These are phyloP conservation scores for Hysterium pulicare DNA, from an alignment of 2,329 filamentous ascomycete genomes.

Conservation along the genomic window DNA sequence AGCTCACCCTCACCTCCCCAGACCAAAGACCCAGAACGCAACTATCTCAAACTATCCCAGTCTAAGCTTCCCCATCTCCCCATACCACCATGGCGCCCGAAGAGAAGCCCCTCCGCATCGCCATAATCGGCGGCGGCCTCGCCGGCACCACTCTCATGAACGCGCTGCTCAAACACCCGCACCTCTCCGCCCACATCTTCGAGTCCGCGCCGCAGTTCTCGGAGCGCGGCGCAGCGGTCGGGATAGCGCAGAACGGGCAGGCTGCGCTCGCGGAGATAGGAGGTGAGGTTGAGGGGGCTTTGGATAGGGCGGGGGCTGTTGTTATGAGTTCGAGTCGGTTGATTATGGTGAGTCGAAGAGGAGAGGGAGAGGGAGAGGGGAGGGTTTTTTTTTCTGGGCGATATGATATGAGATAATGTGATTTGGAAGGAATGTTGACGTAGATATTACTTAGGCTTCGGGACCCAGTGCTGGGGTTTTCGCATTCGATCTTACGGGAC, in stretches of 20 bases:
- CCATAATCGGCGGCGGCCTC: conserved; percentile 39
- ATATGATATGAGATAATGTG: too few relatives aligned
- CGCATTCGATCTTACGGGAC: conserved; percentile 9
- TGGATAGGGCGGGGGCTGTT: conserved; percentile 13
- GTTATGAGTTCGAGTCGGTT: conserved; percentile 10
- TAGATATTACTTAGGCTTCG: too few relatives aligned
- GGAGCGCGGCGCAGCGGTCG: conserved; percentile 40
- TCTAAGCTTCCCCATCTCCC: too few relatives aligned
- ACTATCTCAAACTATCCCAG: too few relatives aligned
- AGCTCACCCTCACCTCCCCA: too few relatives aligned
- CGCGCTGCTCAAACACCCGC: conserved; percentile 30
- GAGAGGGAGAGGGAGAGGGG: not conserved
- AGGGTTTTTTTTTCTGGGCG: not conserved
- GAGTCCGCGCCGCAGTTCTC: conserved; percentile 32
- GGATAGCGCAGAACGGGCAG: conserved; percentile 37
- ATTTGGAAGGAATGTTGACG: too few relatives aligned
- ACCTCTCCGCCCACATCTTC: conserved; percentile 38
- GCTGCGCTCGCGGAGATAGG: conserved; percentile 7
- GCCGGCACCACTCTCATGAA: conserved; percentile 38
- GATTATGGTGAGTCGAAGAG: conserved; percentile 5
- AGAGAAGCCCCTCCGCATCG: conserved; percentile 5
- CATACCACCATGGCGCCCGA: not conserved
- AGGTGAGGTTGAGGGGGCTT: conserved; percentile 1
- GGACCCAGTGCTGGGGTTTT: conserved; percentile 1
- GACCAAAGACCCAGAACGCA: too few relatives aligned